Conservation (phyloP, 129 eudicot genomes). For the Scalesia atractyloides region DNA sequence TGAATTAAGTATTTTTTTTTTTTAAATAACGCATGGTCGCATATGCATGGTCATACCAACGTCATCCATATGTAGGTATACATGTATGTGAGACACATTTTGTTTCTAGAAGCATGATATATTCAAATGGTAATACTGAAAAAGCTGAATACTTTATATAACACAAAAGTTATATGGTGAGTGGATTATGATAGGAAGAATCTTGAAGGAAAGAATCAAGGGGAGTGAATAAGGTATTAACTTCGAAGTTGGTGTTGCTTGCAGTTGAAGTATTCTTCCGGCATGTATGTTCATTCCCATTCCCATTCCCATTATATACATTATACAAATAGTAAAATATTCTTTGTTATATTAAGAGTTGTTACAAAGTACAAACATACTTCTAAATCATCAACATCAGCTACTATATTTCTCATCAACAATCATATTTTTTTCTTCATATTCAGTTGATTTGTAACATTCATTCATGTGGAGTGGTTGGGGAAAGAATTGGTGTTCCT, state of each 20-base stretch:
- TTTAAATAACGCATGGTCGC: not conserved
- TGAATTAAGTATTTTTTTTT: too few species aligned
- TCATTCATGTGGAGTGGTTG: too few species aligned
- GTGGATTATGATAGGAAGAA: constrained; percentile 31
- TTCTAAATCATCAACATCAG: too few species aligned
- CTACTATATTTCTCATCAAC: too few species aligned
- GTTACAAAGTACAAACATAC: too few species aligned
- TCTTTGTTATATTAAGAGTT: too few species aligned
- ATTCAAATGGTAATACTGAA: constrained; percentile 16
- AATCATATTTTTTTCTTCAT: too few species aligned
- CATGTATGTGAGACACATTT: not conserved
- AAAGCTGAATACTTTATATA: constrained; percentile 28
- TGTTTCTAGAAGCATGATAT: constrained; percentile 26
- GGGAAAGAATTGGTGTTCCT: too few species aligned
- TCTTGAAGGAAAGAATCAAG: constrained; percentile 23
- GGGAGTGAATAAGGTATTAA: constrained; percentile 9
- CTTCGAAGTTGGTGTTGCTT: constrained; percentile 33
- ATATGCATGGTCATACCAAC: not conserved
- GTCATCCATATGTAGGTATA: not conserved
- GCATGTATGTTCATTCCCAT: not conserved
- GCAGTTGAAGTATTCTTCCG: not conserved
- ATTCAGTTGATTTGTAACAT: too few species aligned
- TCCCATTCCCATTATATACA: too few species aligned
- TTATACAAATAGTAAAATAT: too few species aligned
- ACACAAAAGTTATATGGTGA: constrained; percentile 13